phyloP scores from a whole-genome alignment of 2,329 filamentous ascomycete species.

The Colletotrichum endophyticum region DNA sequence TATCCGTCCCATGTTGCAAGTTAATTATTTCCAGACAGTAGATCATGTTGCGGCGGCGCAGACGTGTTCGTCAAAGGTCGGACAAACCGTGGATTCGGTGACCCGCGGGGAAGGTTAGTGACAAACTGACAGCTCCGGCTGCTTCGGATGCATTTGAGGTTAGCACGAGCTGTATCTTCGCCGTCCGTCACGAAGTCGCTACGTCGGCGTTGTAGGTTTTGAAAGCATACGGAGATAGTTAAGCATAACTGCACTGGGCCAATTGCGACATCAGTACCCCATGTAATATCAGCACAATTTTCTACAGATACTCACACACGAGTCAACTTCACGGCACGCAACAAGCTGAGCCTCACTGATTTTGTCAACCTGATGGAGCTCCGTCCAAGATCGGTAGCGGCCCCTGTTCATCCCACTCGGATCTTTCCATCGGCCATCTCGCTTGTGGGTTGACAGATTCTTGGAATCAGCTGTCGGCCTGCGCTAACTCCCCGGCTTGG shows the following conservation, averaged over 20 bases:
- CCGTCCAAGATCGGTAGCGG: background rate
- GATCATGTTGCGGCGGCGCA: background rate
- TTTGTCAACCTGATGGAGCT: background rate
- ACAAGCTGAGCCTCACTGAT: background rate
- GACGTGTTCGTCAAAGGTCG: background rate
- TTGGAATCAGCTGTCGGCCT: background rate
- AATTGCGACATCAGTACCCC: background rate
- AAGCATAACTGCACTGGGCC: background rate
- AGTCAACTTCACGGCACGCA: background rate
- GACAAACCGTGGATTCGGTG: background rate
- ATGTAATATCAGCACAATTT: background rate
- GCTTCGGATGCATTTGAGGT: background rate
- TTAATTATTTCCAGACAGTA: background rate
- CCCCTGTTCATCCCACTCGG: background rate
- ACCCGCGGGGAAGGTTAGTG: background rate
- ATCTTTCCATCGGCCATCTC: background rate
- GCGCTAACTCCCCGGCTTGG: background rate
- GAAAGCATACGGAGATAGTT: background rate
- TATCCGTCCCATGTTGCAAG: background rate
- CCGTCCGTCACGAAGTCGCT: background rate
- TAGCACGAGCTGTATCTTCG: background rate
- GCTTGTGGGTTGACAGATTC: background rate
- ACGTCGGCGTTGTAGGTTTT: background rate
- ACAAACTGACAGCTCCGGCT: background rate
- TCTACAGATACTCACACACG: background rate